Percentiles rank a stretch among this genome's conserved stretches.
Evolutionary conservation across 805 yeast species (phyloP).

Genomic region (Suhomyces sp.): DNA sequence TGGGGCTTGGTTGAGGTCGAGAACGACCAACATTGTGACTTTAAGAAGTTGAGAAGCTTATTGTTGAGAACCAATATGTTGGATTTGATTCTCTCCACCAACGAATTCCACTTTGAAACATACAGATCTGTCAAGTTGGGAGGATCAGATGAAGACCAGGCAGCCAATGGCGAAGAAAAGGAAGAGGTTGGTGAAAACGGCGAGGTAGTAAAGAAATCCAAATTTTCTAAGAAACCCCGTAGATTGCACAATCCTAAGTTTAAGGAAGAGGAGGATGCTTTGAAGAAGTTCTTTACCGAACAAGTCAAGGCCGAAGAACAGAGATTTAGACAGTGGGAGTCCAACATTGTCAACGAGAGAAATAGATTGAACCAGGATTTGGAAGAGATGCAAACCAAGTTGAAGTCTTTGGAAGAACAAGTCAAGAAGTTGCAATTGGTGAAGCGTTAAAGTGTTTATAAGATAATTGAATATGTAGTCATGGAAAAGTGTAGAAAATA

Average conservation of each 20-base stretch:
- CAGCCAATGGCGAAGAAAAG: conserved; percentile 15
- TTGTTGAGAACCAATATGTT: conserved; percentile 79
- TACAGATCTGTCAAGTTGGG: conserved; percentile 73
- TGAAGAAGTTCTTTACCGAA: conserved; percentile 92
- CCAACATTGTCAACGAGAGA: conserved; percentile 91
- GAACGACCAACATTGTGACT: conserved; percentile 82
- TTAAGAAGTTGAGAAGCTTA: conserved; percentile 74
- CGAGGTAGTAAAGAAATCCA: conserved; percentile 26
- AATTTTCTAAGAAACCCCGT: conserved; percentile 48
- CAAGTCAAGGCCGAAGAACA: conserved; percentile 95
- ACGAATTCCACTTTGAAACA: conserved; percentile 76
- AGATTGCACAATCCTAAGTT: conserved; percentile 78
- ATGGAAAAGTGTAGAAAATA: neutral
- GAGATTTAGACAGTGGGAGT: conserved; percentile 98
- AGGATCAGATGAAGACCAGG: conserved; percentile 27
- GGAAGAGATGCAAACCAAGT: conserved; percentile 79
- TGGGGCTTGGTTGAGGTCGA: conserved; percentile 91
- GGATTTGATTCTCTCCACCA: conserved; percentile 75
- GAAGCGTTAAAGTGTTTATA: conserved; percentile 20
- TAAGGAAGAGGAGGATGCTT: conserved; percentile 92
- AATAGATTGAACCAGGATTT: conserved; percentile 90
- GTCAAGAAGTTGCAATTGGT: conserved; percentile 54
- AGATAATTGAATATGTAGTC: neutral
- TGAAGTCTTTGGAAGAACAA: conserved; percentile 71
- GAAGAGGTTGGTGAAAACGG: conserved; percentile 31